Conservation (phyloP, 805 yeast genomes). For the Schwanniomyces sp. region DNA sequence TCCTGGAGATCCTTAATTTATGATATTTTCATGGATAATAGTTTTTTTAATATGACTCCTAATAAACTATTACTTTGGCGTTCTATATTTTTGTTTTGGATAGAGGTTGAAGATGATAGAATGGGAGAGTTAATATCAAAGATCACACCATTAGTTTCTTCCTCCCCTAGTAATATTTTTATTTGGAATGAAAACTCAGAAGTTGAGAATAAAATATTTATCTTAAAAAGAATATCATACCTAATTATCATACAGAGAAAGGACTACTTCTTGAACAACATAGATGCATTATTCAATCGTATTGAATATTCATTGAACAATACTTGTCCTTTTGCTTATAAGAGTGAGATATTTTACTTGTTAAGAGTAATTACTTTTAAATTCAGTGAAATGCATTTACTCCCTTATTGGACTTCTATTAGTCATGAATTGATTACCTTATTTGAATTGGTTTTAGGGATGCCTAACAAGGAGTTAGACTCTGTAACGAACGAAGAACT, state of each 20-base stretch:
- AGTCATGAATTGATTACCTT: slow-evolving; percentile 58
- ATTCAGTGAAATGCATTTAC: slow-evolving; percentile 62
- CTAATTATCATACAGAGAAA: slow-evolving; percentile 60
- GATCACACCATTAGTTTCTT: slow-evolving; percentile 33
- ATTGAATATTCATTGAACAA: slow-evolving; percentile 29
- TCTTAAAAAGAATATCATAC: slow-evolving; percentile 63
- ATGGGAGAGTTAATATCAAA: slow-evolving; percentile 40
- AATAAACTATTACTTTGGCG: slow-evolving; percentile 47
- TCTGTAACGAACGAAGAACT: slow-evolving; percentile 37
- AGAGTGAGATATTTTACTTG: slow-evolving; percentile 50
- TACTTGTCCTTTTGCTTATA: slow-evolving; percentile 32
- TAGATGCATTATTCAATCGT: slow-evolving; percentile 48
- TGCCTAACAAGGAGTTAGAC: slow-evolving; percentile 20
- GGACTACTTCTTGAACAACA: slow-evolving; percentile 52
- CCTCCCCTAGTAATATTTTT: slow-evolving; percentile 59
- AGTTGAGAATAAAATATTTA: slow-evolving; percentile 48
- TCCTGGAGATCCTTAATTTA: slow-evolving; percentile 63
- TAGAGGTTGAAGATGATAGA: slow-evolving; percentile 59
- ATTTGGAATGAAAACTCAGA: slow-evolving; percentile 72
- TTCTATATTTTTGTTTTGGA: slow-evolving; percentile 60
- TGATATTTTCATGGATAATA: slow-evolving; percentile 64
- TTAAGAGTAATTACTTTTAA: slow-evolving; percentile 65
- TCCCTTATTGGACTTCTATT: slow-evolving; percentile 68
- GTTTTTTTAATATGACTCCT: slow-evolving; percentile 46
- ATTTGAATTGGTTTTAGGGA: slow-evolving; percentile 39